phyloP scores from a whole-genome alignment of 1,284 basidiomycete species.

The Rhodotorula sp. region DNA sequence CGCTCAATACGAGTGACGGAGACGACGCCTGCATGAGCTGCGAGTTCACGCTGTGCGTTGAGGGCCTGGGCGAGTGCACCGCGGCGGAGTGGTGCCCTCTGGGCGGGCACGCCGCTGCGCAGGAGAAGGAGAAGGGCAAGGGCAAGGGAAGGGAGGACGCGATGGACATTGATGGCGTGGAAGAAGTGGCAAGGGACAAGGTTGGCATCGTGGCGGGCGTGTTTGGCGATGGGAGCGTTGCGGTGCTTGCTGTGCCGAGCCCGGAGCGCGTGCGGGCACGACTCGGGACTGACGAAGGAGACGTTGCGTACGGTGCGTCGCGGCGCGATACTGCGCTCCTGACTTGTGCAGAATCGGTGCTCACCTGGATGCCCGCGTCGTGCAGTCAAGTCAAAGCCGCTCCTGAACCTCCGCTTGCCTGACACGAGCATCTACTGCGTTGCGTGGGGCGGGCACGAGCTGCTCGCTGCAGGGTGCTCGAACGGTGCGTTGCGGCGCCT shows the following conservation, averaged over 20 bases:
- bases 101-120: constrained; percentile 5
- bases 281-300: neutral
- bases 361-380: neutral
- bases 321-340: too few relatives aligned
- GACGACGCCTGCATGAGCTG: constrained; percentile 57
- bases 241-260: constrained; percentile 73
- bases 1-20: neutral
- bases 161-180: constrained; percentile 18
- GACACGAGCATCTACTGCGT: constrained; percentile 24
- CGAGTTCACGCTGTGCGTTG: constrained; percentile 74
- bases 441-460: constrained; percentile 28
- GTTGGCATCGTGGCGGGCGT: constrained; percentile 78
- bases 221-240: constrained; percentile 78
- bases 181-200: constrained; percentile 57
- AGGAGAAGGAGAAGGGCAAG: neutral
- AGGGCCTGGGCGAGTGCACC: constrained; percentile 61
- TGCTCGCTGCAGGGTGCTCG: constrained; percentile 32
- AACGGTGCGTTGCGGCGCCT: constrained; percentile 13
- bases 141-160: neutral
- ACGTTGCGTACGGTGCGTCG: constrained; percentile 6
- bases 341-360: neutral
- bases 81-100: constrained; percentile 87
- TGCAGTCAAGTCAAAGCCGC: constrained; percentile 31
- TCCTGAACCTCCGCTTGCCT: constrained; percentile 24
- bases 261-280: constrained; percentile 52